Conservation (phyloP, 441 rosid species). For the Erysimum cheiri region DNA sequence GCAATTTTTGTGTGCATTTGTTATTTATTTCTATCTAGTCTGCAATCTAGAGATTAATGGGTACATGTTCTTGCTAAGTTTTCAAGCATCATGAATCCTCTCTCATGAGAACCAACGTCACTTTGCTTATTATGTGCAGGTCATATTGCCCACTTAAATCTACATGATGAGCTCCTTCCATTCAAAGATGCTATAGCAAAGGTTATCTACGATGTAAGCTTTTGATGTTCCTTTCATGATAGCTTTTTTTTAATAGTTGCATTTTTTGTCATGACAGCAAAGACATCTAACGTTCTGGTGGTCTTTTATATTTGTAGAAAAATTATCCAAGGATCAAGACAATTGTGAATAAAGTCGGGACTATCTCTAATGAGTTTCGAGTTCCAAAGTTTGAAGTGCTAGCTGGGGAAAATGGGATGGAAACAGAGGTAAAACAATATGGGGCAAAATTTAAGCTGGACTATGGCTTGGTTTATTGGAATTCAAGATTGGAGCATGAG, state of each 20-base stretch:
- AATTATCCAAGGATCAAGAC: constrained; percentile 89
- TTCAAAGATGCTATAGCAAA: constrained; percentile 89
- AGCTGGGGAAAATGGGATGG: constrained; percentile 84
- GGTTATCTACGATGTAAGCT: constrained; percentile 86
- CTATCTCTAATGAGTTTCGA: constrained; percentile 85
- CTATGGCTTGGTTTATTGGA: constrained; percentile 89
- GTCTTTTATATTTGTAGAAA: constrained; percentile 59
- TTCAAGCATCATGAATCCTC: constrained; percentile 2
- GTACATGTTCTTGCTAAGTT: constrained; percentile 1
- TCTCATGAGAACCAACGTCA: constrained; percentile 37
- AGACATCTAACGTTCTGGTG: constrained; percentile 24
- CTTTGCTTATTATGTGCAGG: constrained; percentile 57
- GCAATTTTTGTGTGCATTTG: background rate
- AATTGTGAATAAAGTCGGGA: constrained; percentile 87
- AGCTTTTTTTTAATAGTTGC: constrained; percentile 2
- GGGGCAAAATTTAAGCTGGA: constrained; percentile 94
- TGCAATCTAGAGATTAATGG: background rate
- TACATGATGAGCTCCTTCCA: constrained; percentile 79
- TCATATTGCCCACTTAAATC: constrained; percentile 90
- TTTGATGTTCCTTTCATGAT: constrained; percentile 34
- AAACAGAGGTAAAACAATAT: constrained; percentile 92
- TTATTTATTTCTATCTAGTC: background rate
- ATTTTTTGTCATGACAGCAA: constrained; percentile 14
- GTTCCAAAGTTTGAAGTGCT: constrained; percentile 92
- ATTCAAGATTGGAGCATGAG: constrained; percentile 95